Percentiles rank a stretch among this genome's conserved stretches.
Conservation (phyloP, 441 rosid species). For the Populus hybrid region DNA sequence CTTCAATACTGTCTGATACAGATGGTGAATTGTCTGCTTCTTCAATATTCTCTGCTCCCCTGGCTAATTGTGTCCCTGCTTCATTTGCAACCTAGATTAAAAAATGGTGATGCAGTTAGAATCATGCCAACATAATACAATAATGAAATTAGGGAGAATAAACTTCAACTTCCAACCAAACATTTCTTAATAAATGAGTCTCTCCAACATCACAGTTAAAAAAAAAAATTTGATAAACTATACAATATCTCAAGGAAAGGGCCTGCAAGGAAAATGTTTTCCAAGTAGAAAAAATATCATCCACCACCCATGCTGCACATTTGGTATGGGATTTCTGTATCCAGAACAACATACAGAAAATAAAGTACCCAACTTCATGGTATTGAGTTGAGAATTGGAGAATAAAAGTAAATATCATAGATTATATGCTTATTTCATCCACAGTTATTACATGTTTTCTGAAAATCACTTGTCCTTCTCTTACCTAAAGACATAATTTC, state of each 20-base stretch:
- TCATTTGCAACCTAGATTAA: slow-evolving; percentile 41
- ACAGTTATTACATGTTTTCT: not conserved
- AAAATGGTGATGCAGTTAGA: slow-evolving; percentile 8
- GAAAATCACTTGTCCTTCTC: not conserved
- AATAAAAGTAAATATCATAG: not conserved
- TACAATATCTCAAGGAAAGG: not conserved
- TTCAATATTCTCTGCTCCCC: slow-evolving; percentile 35
- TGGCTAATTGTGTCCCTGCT: slow-evolving; percentile 27
- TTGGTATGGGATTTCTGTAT: not conserved
- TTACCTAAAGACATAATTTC: not conserved
- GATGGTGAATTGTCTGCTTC: slow-evolving; percentile 42
- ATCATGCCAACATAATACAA: not conserved
- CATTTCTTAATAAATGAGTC: slow-evolving; percentile 2
- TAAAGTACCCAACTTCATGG: not conserved
- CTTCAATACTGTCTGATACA: slow-evolving; percentile 54
- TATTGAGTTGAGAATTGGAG: not conserved
- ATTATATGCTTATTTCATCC: not conserved
- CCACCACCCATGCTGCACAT: not conserved
- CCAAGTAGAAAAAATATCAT: not conserved
- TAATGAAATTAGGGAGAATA: not conserved
- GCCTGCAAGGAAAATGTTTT: not conserved
- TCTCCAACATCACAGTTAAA: not conserved
- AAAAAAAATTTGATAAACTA: not conserved
- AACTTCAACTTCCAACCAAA: not conserved
- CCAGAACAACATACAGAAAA: not conserved